phyloP scores from a whole-genome alignment of 2,329 filamentous ascomycete genomes.

The Arthrobotrys iridis region DNA sequence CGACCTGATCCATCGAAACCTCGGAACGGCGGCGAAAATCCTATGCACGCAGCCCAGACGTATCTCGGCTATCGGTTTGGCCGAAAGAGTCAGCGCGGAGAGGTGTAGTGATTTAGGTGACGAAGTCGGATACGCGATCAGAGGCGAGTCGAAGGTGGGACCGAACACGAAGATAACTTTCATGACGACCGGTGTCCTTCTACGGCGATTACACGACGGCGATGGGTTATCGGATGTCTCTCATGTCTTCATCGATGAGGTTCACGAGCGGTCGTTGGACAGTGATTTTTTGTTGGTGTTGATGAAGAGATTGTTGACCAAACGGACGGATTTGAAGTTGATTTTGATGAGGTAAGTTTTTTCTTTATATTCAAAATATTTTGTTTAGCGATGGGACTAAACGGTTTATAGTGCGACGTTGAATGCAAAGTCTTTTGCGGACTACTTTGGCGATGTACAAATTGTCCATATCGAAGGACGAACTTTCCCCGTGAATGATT shows the following conservation, averaged over 20 bases:
- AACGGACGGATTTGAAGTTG: slow-evolving; percentile 81
- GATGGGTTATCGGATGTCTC: slow-evolving; percentile 87
- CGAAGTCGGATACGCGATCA: slow-evolving; percentile 90
- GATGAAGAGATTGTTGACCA: slow-evolving; percentile 79
- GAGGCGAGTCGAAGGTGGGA: slow-evolving; percentile 80
- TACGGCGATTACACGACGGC: slow-evolving; percentile 89
- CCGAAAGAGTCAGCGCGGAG: slow-evolving; percentile 93
- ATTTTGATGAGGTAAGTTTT: slow-evolving; percentile 77
- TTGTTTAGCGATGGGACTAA: neutral
- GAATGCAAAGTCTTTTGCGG: slow-evolving; percentile 83
- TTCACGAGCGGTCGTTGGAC: slow-evolving; percentile 93
- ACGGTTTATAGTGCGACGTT: slow-evolving; percentile 74
- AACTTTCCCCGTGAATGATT: slow-evolving; percentile 88
- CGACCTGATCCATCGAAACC: slow-evolving; percentile 73
- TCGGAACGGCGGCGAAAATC: slow-evolving; percentile 84
- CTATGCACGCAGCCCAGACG: slow-evolving; percentile 94
- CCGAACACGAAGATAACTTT: slow-evolving; percentile 86
- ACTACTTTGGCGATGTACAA: slow-evolving; percentile 84
- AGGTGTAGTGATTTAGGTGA: slow-evolving; percentile 81
- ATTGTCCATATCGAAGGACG: slow-evolving; percentile 86
- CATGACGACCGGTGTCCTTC: slow-evolving; percentile 91
- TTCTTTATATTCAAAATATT: no score
- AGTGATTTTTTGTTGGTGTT: slow-evolving; percentile 93
- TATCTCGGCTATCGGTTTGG: slow-evolving; percentile 92
- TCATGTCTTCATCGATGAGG: slow-evolving; percentile 94